Conservation (phyloP, 257 asterid genomes). For the Jacaranda mimosifolia region DNA sequence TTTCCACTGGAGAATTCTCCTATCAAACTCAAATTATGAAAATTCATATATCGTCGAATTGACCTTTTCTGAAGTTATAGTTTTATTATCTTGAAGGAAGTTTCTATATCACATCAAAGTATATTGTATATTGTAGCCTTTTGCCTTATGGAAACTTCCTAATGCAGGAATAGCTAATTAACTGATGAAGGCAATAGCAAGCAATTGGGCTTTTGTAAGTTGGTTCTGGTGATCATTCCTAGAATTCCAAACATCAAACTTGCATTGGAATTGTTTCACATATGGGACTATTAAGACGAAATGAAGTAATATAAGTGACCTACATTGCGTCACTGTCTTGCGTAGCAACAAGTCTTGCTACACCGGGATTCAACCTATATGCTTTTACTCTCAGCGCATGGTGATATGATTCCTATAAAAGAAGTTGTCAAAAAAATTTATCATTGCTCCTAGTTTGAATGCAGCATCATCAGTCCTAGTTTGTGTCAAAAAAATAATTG, state of each 20-base stretch:
- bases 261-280: neutral
- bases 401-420: neutral
- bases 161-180: neutral
- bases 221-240: neutral
- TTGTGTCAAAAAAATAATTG: slow-evolving; percentile 5
- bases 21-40: neutral
- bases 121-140: neutral
- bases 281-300: neutral
- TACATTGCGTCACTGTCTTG: neutral
- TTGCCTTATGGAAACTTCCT: neutral
- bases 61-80: neutral
- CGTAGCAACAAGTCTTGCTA: neutral
- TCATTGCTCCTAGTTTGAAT: slow-evolving; percentile 5
- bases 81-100: neutral
- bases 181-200: neutral
- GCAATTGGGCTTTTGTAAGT: neutral
- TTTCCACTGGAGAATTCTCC: neutral
- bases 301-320: neutral
- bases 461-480: neutral
- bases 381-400: slow-evolving; percentile 5
- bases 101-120: neutral
- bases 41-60: neutral
- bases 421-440: neutral
- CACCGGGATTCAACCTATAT: neutral
- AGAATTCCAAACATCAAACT: neutral